These are phyloP conservation scores for Stromatinia cepivora DNA, from an alignment of 2,329 filamentous ascomycete genomes.

Conservation along the genomic window DNA sequence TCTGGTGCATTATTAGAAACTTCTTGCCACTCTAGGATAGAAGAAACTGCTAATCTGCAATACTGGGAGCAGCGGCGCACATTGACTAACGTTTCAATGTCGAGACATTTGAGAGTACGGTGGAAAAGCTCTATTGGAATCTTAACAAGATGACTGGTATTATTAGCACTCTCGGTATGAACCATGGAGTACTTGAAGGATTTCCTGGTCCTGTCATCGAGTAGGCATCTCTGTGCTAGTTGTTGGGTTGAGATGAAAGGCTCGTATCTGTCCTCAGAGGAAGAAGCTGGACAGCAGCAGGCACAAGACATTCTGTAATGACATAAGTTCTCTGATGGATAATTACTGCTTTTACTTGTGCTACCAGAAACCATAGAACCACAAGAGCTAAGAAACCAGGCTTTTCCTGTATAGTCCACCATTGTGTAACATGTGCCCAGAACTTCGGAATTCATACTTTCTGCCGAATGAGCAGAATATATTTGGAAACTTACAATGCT, in stretches of 20 bases:
- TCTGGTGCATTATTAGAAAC: not conserved
- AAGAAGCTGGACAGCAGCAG: not conserved
- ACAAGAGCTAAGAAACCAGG: too few species aligned
- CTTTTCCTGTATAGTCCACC: not conserved
- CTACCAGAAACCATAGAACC: fast-evolving
- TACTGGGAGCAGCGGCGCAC: constrained; percentile 4
- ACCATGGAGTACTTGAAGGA: not conserved
- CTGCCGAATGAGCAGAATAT: not conserved
- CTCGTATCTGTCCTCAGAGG: not conserved
- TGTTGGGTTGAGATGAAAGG: not conserved
- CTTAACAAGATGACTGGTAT: not conserved
- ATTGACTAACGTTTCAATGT: not conserved
- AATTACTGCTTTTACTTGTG: too few species aligned
- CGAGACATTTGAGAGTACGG: not conserved
- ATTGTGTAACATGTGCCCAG: not conserved
- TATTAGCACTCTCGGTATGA: not conserved
- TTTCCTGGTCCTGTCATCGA: not conserved
- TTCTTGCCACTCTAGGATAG: constrained; percentile 1
- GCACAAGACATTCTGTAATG: constrained; percentile 2
- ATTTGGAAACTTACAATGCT: not conserved
- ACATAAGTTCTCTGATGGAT: not conserved
- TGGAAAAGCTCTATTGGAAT: constrained; percentile 10
- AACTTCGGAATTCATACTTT: not conserved
- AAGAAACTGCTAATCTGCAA: not conserved
- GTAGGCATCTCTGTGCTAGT: not conserved